Base-by-base conservation (phyloP, 805 yeast genomes). In the Tetrapisispora pingtungensis region DNA sequence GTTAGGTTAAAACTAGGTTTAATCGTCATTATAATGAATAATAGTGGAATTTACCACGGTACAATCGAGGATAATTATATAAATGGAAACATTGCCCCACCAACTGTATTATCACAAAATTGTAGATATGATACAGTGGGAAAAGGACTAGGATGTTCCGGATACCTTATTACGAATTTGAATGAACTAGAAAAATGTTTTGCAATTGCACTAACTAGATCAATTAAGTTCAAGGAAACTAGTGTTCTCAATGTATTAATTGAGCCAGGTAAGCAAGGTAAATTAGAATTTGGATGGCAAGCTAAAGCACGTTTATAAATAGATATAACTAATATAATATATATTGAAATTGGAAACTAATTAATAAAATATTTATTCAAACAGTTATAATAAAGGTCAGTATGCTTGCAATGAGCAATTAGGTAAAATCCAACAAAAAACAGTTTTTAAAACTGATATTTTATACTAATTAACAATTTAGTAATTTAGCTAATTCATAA, bases 41-140 rank as follows among this genome's bases (percentile, higher is more conserved):
- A 81, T 56, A 73, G 80, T 27, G 89, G 89, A 1, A 77, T 81
- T 2, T 81, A 81, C 56, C 84, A 79, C 49, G 89, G 89, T 0
- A 52, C 60, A 10, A 58, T 62, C 39, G 49, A 54, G 3, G 51
- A 57, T 1, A 48, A 53, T 3, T 54, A 52, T 10, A 33, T 40
- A 7, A 33, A 40, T 1, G 48, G 39, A 10, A 43, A 44, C 2
- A 65, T 64, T 3, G 56, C 74, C 32, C 82, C 83, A 0, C 70
- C 84, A 0, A 81, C 86, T 1, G 81, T 83, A 0, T 59, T 81
- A 33, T 68, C 79, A 20, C 66, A 69, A 39, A 67, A 75, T 22
- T 77, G 82, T 2, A 61, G 75, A 41, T 81, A 81, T 56, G 84
- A 81, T 50, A 32, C 66, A 6, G 54, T 81, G 41, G 80, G 79